A percentile compares a stretch with the other conserved stretches of the same genome.
These are phyloP conservation scores for Asparagopsis taxiformis DNA, from an alignment of 31 red algal genomes.

Conservation along the genomic window DNA sequence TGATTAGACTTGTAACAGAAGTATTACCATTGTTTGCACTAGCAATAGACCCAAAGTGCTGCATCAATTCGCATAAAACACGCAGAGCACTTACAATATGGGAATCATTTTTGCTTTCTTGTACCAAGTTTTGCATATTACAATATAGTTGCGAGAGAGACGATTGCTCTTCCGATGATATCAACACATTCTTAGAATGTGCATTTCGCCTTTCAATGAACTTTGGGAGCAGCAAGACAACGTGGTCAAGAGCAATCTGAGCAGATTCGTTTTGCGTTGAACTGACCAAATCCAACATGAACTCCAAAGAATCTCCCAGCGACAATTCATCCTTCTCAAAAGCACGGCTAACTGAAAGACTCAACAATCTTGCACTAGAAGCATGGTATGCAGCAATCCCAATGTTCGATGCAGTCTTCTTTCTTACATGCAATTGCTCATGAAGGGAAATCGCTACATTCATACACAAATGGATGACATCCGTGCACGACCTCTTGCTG, in stretches of 20 bases:
- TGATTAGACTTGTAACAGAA: background rate
- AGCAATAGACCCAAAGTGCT: background rate
- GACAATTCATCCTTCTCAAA: background rate
- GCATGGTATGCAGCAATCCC: constrained; percentile 2
- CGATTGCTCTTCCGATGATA: background rate
- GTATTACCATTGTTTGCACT: background rate
- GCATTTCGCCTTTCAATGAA: background rate
- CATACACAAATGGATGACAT: constrained; percentile 10
- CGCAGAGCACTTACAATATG: background rate
- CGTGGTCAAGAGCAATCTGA: background rate
- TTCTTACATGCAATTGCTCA: no score
- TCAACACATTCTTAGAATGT: background rate
- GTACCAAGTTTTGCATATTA: background rate
- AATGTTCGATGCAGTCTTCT: background rate
- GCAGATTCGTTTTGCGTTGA: background rate
- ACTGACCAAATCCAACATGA: background rate
- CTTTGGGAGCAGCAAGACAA: background rate
- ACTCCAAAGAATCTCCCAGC: background rate
- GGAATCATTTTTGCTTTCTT: background rate
- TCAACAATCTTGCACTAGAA: background rate
- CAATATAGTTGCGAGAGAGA: background rate
- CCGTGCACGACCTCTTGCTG: background rate
- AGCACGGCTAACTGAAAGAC: background rate
- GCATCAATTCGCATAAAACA: background rate
- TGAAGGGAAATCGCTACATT: background rate